Percentiles rank a stretch among this genome's conserved stretches.
Conservation (phyloP, 2,329 filamentous ascomycete genomes). For the Botrytis porri region DNA sequence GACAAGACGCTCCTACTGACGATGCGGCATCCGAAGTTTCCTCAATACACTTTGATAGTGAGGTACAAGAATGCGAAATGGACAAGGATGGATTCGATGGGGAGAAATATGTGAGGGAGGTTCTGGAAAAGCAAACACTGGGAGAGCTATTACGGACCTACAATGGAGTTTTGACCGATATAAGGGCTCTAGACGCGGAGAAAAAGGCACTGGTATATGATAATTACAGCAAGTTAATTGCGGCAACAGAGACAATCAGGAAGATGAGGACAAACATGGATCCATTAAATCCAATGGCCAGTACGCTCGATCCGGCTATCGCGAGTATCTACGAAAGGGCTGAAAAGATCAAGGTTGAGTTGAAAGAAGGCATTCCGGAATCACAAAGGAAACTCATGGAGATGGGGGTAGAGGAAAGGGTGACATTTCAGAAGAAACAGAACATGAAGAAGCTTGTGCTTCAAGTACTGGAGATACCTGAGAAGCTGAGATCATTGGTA, state of each 20-base stretch:
- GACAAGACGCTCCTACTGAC: constrained; percentile 28
- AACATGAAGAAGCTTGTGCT: constrained; percentile 28
- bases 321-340: constrained; percentile 62
- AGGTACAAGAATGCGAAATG: constrained; percentile 66
- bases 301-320: constrained; percentile 70
- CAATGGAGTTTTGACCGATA: constrained; percentile 72
- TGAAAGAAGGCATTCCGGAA: constrained; percentile 28
- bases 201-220: constrained; percentile 97
- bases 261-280: constrained; percentile 85
- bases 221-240: constrained; percentile 95
- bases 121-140: constrained; percentile 61
- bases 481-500: constrained; percentile 55
- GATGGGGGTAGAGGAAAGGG: constrained; percentile 53
- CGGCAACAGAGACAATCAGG: constrained; percentile 93
- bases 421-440: constrained; percentile 21
- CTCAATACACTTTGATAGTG: constrained; percentile 43
- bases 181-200: constrained; percentile 87
- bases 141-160: constrained; percentile 69
- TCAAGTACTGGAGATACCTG: constrained; percentile 32
- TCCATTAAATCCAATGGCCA: constrained; percentile 67
- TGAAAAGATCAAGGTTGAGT: constrained; percentile 31
- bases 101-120: constrained; percentile 60
- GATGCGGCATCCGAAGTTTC: constrained; percentile 37
- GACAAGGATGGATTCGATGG: constrained; percentile 72
- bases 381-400: constrained; percentile 59